Evolutionary conservation across 768 basidiomycete genomes (phyloP).

Genomic region (Lentinula detonsa): DNA sequence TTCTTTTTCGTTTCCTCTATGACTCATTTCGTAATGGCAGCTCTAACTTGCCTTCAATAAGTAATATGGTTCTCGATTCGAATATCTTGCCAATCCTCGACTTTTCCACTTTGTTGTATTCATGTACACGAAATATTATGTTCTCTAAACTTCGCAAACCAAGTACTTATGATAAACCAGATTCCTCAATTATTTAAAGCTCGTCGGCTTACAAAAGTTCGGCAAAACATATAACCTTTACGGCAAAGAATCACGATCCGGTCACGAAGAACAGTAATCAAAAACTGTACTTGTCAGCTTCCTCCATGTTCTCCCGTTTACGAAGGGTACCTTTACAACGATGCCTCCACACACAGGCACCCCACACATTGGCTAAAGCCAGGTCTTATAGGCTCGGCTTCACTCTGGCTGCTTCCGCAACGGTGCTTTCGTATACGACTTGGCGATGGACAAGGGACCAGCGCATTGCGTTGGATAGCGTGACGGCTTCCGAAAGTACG

Average conservation of each 20-base stretch:
- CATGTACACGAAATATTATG: not conserved
- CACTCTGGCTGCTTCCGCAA: slow-evolving; percentile 38
- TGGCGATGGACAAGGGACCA: slow-evolving; percentile 40
- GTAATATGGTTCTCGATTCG: too few relatives aligned
- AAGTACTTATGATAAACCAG: too few relatives aligned
- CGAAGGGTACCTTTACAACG: not conserved
- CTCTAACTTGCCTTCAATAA: not conserved
- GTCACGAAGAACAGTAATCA: not conserved
- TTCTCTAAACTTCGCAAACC: too few relatives aligned
- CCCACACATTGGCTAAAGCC: not conserved
- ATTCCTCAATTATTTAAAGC: too few relatives aligned
- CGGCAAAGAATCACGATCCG: not conserved
- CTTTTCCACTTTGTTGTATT: not conserved
- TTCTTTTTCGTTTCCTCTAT: not conserved
- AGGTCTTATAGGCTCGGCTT: slow-evolving; percentile 19
- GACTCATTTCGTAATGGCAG: not conserved
- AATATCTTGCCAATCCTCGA: too few relatives aligned
- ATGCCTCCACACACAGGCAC: slow-evolving; percentile 4
- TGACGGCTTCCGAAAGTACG: slow-evolving; percentile 20
- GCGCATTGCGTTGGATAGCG: slow-evolving; percentile 43
- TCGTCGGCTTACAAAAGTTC: too few relatives aligned
- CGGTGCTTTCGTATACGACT: slow-evolving; percentile 39
- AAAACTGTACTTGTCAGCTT: not conserved
- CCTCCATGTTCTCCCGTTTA: slow-evolving; percentile 5
- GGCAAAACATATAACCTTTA: too few relatives aligned